Conservation (phyloP, 1,284 basidiomycete genomes). For the Ceratobasidium papillatum region DNA sequence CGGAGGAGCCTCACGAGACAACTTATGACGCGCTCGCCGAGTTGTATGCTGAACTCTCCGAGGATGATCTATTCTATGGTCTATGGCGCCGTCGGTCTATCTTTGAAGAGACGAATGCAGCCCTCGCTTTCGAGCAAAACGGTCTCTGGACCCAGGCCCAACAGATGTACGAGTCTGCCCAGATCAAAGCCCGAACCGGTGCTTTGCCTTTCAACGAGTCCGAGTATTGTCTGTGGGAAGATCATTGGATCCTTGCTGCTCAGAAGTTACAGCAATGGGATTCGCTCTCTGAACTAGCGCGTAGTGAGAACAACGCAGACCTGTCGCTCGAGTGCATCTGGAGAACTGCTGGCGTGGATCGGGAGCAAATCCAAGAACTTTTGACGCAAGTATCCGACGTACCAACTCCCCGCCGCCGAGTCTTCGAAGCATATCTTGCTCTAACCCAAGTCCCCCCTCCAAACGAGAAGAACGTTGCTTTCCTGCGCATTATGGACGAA, state of each 20-base stretch:
- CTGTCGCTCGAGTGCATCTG: slow-evolving; percentile 95
- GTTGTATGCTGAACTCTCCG: slow-evolving; percentile 93
- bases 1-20: slow-evolving; percentile 88
- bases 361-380: slow-evolving; percentile 85
- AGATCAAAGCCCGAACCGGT: slow-evolving; percentile 85
- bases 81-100: slow-evolving; percentile 91
- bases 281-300: slow-evolving; percentile 90
- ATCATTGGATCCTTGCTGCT: slow-evolving; percentile 97
- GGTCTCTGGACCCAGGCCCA: slow-evolving; percentile 97
- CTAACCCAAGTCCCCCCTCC: slow-evolving; percentile 69
- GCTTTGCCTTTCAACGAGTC: slow-evolving; percentile 91
- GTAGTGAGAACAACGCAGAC: slow-evolving; percentile 91
- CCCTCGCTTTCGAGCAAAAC: slow-evolving; percentile 94
- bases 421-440: slow-evolving; percentile 95
- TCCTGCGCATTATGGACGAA: slow-evolving; percentile 90
- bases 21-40: slow-evolving; percentile 93
- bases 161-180: slow-evolving; percentile 89
- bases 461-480: slow-evolving; percentile 59
- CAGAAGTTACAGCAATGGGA: slow-evolving; percentile 99
- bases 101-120: slow-evolving; percentile 91
- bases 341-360: slow-evolving; percentile 69
- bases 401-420: slow-evolving; percentile 90
- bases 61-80: slow-evolving; percentile 98
- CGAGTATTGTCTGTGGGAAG: slow-evolving; percentile 99
- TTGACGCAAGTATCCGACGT: slow-evolving; percentile 84